phyloP scores from a whole-genome alignment of 2,329 filamentous ascomycete species.

The Penicillium paneum region DNA sequence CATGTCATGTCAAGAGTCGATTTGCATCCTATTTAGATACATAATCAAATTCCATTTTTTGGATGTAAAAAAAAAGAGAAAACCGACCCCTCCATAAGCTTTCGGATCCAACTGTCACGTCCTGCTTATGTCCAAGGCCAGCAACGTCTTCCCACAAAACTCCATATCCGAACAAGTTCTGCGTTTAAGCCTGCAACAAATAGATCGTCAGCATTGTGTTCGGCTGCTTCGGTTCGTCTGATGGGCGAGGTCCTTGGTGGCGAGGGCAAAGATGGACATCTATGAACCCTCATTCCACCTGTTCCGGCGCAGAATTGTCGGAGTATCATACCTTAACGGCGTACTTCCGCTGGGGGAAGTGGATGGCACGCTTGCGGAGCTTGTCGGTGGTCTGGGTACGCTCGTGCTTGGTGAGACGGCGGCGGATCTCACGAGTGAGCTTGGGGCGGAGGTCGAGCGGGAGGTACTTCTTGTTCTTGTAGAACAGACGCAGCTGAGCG shows the following conservation, averaged over 20 bases:
- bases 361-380: conserved; percentile 90
- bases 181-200: conserved; percentile 31
- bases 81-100: conserved; percentile 31
- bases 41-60: conserved; percentile 37
- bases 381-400: conserved; percentile 80
- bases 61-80: conserved; percentile 30
- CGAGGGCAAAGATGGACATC: neutral
- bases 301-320: neutral
- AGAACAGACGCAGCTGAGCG: conserved; percentile 96
- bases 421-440: conserved; percentile 96
- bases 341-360: conserved; percentile 99
- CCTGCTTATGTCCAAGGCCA: conserved; percentile 28
- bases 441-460: conserved; percentile 98
- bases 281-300: neutral
- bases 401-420: conserved; percentile 90
- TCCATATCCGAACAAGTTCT: conserved; percentile 34
- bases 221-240: neutral
- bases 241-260: neutral
- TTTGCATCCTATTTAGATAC: conserved; percentile 44
- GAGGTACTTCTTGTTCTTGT: conserved; percentile 99
- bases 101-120: conserved; percentile 33
- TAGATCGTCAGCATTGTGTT: conserved; percentile 5
- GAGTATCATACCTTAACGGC: conserved; percentile 80
- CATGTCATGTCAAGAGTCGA: conserved; percentile 41
- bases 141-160: conserved; percentile 36